Evolutionary conservation across 768 basidiomycete genomes (phyloP), one percentile per base, ranked within the genome.

Genomic region (Nevesoporus exiguus): DNA sequence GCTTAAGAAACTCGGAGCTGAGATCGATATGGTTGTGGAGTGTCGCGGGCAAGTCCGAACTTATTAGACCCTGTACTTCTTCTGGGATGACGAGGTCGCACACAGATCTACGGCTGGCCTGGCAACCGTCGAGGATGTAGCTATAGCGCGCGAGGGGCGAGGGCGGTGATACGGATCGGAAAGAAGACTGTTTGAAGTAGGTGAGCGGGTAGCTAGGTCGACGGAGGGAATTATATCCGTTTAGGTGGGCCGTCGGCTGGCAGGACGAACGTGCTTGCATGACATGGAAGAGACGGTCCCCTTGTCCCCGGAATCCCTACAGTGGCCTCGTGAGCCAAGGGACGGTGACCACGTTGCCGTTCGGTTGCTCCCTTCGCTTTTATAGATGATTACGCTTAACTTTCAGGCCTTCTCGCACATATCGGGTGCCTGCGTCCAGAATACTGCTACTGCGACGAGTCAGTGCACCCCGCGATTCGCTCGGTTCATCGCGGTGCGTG

Each of bases 1-100:
- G 83, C 74, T 83, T 78, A 70, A 76, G 76, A 65, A 73, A 72
- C 59, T 78, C 76, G 45, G 61, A 50, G 58, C 65, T 67, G 61
- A 69, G 61, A 70, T 70, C 70, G 60, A 72, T 70, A 58, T 55
- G 64, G 15, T 54, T 59, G 49, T 70, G 69, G 56, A 62, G 59
- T 21, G 70, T 53, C 40, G 63, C 69, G 70, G 69, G 48, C 71
- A 72, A 67, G 59, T 69, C 69, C 71, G 69, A 72, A 50, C 46
- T 56, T 17, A 58, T 56, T 17, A 58, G 46, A 24, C 60, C 61
- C 19, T 61, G 59, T 0, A 40, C 47, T 47, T 70, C 69, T 45
- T 70, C 69, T 13, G 69, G 69, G 57, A 70, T 70, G 49, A 50
- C 24, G 7, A 66, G 66, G 47, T 72, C 70, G 51, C 66, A 68